A percentile compares a stretch with the other conserved stretches of the same genome.
Conservation (phyloP, 768 basidiomycete genomes). For the Suillus cothurnatus region DNA sequence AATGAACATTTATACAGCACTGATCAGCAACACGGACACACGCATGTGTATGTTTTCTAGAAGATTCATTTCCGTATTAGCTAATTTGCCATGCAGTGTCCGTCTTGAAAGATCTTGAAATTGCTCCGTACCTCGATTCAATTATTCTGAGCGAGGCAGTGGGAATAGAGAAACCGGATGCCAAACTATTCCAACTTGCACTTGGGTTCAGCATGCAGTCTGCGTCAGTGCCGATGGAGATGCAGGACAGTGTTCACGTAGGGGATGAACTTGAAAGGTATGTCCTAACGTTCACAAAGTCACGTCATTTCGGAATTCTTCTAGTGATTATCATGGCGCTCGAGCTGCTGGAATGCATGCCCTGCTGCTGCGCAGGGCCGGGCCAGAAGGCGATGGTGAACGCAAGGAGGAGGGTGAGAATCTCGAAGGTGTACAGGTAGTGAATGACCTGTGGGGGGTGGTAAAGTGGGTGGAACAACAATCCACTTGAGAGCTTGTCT, state of each 20-base stretch:
- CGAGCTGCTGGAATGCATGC: constrained; percentile 54
- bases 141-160: constrained; percentile 73
- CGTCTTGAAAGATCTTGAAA: constrained; percentile 61
- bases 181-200: constrained; percentile 56
- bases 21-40: constrained; percentile 74
- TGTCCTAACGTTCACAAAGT: constrained; percentile 18
- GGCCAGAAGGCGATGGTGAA: constrained; percentile 49
- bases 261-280: constrained; percentile 76
- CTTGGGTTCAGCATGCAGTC: constrained; percentile 34
- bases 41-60: constrained; percentile 60
- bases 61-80: constrained; percentile 3
- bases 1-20: constrained; percentile 51
- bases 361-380: constrained; percentile 55
- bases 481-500: neutral
- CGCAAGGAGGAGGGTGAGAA: constrained; percentile 45
- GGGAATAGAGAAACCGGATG: constrained; percentile 67
- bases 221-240: neutral
- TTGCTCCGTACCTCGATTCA: constrained; percentile 50
- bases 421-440: constrained; percentile 39
- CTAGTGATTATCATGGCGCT: constrained; percentile 71
- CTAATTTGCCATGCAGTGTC: constrained; percentile 33
- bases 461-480: constrained; percentile 37
- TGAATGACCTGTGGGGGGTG: constrained; percentile 40
- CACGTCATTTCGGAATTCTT: constrained; percentile 8
- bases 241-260: constrained; percentile 60